Conservation (phyloP, 208 protist species). For the Trypanosoma mega region DNA sequence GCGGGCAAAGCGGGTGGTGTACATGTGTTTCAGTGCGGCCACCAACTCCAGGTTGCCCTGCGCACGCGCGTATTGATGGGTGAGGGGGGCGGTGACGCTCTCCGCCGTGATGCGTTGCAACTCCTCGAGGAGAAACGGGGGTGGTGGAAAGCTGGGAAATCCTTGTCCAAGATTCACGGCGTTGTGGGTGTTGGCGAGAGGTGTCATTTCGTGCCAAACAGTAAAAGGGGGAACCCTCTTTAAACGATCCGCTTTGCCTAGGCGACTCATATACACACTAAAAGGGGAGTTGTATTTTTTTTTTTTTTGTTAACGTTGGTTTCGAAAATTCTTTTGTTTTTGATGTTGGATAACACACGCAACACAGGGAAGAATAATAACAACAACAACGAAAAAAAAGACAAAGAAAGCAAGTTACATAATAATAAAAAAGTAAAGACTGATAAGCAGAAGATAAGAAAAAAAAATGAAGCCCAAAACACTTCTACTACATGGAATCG, state of each 20-base stretch:
- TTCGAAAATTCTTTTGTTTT: too few relatives aligned
- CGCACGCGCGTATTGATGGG: conserved; percentile 84
- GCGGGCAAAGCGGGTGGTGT: conserved; percentile 51
- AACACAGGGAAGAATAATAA: too few relatives aligned
- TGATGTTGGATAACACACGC: too few relatives aligned
- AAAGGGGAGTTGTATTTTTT: neutral
- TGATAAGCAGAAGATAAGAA: too few relatives aligned
- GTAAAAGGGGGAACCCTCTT: conserved; percentile 32
- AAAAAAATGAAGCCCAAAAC: too few relatives aligned
- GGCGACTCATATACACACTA: neutral
- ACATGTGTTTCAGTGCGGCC: conserved; percentile 50
- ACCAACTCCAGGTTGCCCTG: conserved; percentile 73
- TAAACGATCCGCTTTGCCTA: conserved; percentile 34
- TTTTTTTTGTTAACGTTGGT: too few relatives aligned
- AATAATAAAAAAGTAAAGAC: too few relatives aligned
- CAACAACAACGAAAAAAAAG: too few relatives aligned
- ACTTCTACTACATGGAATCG: too few relatives aligned
- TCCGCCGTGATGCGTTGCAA: conserved; percentile 38
- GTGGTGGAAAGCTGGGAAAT: conserved; percentile 85
- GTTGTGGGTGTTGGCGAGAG: conserved; percentile 80
- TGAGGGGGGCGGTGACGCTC: conserved; percentile 35
- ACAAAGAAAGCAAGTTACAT: too few relatives aligned
- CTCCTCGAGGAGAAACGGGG: conserved; percentile 70
- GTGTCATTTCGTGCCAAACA: conserved; percentile 86
- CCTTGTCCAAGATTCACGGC: conserved; percentile 92